Evolutionary conservation across 2,329 filamentous ascomycete genomes (phyloP).

Genomic region (Trichoderma cornu-damae): DNA sequence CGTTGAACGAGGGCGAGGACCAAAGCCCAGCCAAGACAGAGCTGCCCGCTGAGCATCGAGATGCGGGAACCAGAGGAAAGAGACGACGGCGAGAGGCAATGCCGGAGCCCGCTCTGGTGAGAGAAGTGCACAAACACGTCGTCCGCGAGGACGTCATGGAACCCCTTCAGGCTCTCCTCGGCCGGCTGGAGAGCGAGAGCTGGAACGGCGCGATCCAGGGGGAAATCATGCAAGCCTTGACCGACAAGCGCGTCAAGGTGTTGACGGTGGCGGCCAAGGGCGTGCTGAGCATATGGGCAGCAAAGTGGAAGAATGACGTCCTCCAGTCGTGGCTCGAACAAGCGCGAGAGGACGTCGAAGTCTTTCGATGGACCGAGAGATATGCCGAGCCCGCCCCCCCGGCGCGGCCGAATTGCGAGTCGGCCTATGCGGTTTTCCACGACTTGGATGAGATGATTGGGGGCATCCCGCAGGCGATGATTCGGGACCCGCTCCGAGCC

Average conservation of each 20-base stretch:
- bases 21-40: background rate
- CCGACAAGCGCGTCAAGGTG: background rate
- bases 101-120: background rate
- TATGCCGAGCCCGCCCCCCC: background rate
- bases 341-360: background rate
- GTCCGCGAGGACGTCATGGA: background rate
- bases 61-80: background rate
- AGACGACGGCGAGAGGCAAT: background rate
- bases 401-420: background rate
- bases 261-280: background rate
- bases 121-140: background rate
- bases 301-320: background rate
- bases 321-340: background rate
- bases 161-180: background rate
- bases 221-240: background rate
- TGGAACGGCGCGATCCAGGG: background rate
- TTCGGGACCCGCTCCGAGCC: background rate
- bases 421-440: background rate
- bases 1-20: background rate
- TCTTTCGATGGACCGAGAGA: slow-evolving; percentile 1
- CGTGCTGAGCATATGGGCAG: background rate
- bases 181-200: background rate
- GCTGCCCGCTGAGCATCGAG: background rate
- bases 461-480: background rate
- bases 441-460: background rate